These are phyloP conservation scores for Pythium rishiriense DNA, from an alignment of 352 stramenopile genomes.

Conservation along the genomic window DNA sequence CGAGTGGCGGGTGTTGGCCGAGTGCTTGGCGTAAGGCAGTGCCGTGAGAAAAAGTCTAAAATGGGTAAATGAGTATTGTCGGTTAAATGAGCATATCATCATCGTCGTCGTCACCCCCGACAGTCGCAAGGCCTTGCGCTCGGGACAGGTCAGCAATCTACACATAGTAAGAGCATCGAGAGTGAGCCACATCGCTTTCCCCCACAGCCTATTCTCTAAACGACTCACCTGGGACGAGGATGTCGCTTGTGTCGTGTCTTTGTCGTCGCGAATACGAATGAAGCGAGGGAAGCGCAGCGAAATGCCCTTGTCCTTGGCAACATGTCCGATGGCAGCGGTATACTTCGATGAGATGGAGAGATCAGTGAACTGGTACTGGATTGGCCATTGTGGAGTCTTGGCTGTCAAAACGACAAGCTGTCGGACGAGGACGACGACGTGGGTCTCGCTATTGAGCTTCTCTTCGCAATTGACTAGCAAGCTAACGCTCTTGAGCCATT, in stretches of 20 bases:
- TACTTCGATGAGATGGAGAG: constrained; percentile 98
- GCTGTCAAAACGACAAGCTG: too few species aligned
- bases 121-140: constrained; percentile 71
- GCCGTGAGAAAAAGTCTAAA: not conserved
- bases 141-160: constrained; percentile 84
- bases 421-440: too few species aligned
- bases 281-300: constrained; percentile 99
- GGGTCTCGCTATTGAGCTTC: too few species aligned
- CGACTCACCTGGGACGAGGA: constrained; percentile 92
- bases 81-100: constrained; percentile 79
- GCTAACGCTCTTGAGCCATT: constrained; percentile 9
- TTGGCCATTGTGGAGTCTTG: too few species aligned
- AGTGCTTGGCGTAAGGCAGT: constrained; percentile 9
- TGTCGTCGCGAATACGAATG: constrained; percentile 97
- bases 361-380: too few species aligned
- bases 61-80: not conserved
- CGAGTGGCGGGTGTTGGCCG: constrained; percentile 11
- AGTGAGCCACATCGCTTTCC: not conserved
- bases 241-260: constrained; percentile 95
- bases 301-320: constrained; percentile 93
- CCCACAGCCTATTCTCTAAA: not conserved
- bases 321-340: constrained; percentile 92
- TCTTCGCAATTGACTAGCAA: too few species aligned
- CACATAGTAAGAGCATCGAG: constrained; percentile 9
- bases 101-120: constrained; percentile 60